Evolutionary conservation across 805 yeast species (phyloP).

Genomic region (Candida incommunis): DNA sequence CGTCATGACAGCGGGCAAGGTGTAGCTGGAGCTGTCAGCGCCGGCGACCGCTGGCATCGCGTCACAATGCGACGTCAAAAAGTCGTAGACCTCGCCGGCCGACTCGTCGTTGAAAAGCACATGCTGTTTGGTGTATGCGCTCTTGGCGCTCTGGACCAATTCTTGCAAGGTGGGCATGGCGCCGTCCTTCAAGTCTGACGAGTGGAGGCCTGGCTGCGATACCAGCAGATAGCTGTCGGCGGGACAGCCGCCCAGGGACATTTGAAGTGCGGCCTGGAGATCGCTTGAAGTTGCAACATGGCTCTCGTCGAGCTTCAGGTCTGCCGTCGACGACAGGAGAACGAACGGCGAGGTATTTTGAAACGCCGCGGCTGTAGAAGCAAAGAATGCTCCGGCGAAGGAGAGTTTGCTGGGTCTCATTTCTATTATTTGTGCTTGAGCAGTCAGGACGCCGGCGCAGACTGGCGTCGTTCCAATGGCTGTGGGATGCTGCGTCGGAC

Average conservation of each 20-base stretch:
- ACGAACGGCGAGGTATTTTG: conserved; percentile 11
- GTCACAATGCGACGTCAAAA: conserved; percentile 40
- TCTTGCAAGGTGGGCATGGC: conserved; percentile 15
- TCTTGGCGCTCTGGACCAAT: conserved; percentile 4
- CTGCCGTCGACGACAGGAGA: conserved; percentile 6
- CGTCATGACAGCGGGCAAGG: conserved; percentile 42
- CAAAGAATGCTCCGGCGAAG: too few relatives aligned
- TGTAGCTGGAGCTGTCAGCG: too few relatives aligned
- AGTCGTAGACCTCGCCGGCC: conserved; percentile 16
- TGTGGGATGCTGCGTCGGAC: too few relatives aligned
- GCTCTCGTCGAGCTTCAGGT: background rate
- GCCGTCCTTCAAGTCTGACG: conserved; percentile 25
- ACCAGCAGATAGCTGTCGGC: conserved; percentile 46
- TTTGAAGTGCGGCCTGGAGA: conserved; percentile 4
- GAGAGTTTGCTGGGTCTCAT: too few relatives aligned
- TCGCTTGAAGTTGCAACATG: conserved; percentile 1
- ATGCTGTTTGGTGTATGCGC: conserved; percentile 10
- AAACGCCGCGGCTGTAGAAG: background rate
- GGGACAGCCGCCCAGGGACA: conserved; percentile 23
- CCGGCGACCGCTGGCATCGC: conserved; percentile 45
- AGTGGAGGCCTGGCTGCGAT: conserved; percentile 36
- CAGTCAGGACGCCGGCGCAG: too few relatives aligned
- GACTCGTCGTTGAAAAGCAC: conserved; percentile 13
- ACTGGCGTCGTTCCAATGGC: too few relatives aligned
- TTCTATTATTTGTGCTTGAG: too few relatives aligned